Percentiles rank a stretch among this genome's conserved stretches.
phyloP scores from a whole-genome alignment of 2,329 filamentous ascomycete genomes.

The Fusarium palustre region DNA sequence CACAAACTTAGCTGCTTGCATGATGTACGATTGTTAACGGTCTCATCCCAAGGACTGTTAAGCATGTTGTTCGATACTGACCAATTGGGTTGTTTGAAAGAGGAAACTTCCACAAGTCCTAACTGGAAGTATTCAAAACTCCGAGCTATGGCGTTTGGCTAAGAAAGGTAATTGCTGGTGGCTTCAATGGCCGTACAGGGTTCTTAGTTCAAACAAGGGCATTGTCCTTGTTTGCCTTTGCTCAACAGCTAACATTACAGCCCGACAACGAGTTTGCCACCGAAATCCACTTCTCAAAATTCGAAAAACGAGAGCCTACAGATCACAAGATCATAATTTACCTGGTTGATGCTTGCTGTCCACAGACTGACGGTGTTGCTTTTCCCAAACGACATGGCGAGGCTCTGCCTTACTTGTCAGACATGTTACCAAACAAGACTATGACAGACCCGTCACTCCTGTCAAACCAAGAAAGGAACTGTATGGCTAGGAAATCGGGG shows the following conservation, averaged over 20 bases:
- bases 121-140: constrained; percentile 14
- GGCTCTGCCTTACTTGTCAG: not conserved
- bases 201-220: not conserved
- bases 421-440: constrained; percentile 22
- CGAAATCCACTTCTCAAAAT: constrained; percentile 8
- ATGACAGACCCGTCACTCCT: constrained; percentile 20
- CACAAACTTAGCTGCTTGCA: constrained; percentile 14
- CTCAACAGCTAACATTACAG: not conserved
- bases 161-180: constrained; percentile 2
- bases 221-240: constrained; percentile 1
- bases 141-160: constrained; percentile 16
- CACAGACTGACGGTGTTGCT: constrained; percentile 11
- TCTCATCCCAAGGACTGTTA: constrained; percentile 1
- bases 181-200: not conserved
- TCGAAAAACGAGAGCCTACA: not conserved
- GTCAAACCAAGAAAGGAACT: constrained; percentile 4
- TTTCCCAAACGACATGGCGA: constrained; percentile 26
- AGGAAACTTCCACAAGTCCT: not conserved
- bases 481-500: constrained; percentile 26
- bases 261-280: not conserved
- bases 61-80: not conserved
- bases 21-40: constrained; percentile 24
- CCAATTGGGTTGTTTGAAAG: not conserved
- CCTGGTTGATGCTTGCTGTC: constrained; percentile 6
- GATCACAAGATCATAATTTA: not conserved